Evolutionary conservation across 169 alveolate species (phyloP).

Genomic region (Eimeria maxima): DNA sequence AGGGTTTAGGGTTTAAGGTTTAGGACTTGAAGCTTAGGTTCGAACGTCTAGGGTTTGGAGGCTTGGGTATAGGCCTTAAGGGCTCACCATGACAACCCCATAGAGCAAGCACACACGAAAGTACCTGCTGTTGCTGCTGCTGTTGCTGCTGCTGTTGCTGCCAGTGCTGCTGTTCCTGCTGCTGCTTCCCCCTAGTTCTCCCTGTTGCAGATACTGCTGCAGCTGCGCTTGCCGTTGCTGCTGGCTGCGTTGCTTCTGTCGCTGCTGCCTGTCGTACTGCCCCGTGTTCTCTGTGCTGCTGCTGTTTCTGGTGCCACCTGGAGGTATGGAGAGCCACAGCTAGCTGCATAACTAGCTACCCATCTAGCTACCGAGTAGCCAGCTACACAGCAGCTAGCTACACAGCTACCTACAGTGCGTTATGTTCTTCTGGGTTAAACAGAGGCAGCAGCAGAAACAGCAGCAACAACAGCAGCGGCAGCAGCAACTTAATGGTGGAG

Average conservation of each 20-base stretch:
- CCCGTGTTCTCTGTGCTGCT: neutral
- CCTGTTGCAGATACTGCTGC: neutral
- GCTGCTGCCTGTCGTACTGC: neutral
- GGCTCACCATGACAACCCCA: neutral
- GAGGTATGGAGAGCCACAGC: too few relatives aligned
- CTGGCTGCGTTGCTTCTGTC: too few relatives aligned
- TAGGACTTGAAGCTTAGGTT: too few relatives aligned
- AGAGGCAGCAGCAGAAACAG: neutral
- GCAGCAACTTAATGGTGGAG: too few relatives aligned
- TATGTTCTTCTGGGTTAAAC: neutral
- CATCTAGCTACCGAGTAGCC: neutral
- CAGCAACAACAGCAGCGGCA: too few relatives aligned
- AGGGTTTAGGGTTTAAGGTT: too few relatives aligned
- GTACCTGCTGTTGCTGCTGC: slow-evolving; percentile 13
- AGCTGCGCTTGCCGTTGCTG: neutral
- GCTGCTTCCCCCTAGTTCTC: neutral
- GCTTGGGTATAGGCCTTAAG: neutral
- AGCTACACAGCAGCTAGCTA: neutral
- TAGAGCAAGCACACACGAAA: neutral
- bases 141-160: slow-evolving; percentile 1
- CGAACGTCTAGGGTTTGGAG: neutral
- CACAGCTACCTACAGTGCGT: neutral
- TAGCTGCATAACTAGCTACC: too few relatives aligned
- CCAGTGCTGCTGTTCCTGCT: slow-evolving; percentile 9
- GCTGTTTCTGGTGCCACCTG: neutral